Conservation (phyloP, 129 eudicot genomes). For the Arctium lappa region DNA sequence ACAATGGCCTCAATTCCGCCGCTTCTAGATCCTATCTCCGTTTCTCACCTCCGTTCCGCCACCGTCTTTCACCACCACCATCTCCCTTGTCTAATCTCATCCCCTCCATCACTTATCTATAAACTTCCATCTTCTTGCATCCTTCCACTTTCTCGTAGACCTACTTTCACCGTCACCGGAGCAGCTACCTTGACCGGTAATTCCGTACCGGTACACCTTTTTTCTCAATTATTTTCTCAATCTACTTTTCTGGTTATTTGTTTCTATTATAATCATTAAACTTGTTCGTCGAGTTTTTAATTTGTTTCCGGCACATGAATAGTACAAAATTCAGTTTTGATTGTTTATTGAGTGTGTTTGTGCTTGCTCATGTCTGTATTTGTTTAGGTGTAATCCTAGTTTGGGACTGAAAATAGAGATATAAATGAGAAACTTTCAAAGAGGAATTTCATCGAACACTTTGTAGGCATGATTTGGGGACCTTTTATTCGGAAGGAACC, state of each 20-base stretch:
- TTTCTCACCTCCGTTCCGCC: slow-evolving; percentile 26
- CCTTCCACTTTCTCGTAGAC: slow-evolving; percentile 17
- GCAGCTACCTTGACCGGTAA: slow-evolving; percentile 35
- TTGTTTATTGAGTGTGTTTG: neutral
- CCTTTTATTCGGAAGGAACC: neutral
- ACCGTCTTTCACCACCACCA: slow-evolving; percentile 30
- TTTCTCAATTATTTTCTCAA: slow-evolving; percentile 6
- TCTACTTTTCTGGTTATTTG: neutral
- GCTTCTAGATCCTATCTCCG: slow-evolving; percentile 31
- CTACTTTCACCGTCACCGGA: slow-evolving; percentile 22
- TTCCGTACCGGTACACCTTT: slow-evolving; percentile 47
- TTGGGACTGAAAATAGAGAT: neutral
- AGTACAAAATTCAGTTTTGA: neutral
- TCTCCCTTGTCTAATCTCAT: slow-evolving; percentile 29
- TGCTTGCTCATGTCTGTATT: neutral
- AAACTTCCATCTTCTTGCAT: slow-evolving; percentile 9
- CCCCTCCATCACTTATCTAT: slow-evolving; percentile 12
- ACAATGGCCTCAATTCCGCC: slow-evolving; percentile 42
- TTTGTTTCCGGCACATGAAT: neutral
- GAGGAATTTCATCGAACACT: slow-evolving; percentile 14
- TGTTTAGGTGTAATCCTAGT: neutral
- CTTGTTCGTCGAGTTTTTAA: neutral
- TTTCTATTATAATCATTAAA: neutral
- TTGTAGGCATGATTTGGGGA: slow-evolving; percentile 7
- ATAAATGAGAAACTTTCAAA: neutral